These are phyloP conservation scores for Phyllosticta capitalensis DNA, from an alignment of 2,329 filamentous ascomycete species.

Conservation along the genomic window DNA sequence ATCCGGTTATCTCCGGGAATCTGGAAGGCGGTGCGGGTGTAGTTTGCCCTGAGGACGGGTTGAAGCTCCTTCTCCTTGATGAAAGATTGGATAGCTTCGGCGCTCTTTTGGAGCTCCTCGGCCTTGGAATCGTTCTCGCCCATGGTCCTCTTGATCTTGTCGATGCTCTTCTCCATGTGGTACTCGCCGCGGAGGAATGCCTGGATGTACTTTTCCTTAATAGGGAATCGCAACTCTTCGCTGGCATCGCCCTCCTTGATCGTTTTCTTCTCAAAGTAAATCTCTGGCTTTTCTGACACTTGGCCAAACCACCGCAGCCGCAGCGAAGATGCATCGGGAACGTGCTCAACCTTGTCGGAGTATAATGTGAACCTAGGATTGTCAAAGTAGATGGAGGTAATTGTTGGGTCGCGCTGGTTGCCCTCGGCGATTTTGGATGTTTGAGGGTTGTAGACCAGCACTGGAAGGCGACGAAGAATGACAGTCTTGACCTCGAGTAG, in stretches of 20 bases:
- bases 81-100: slow-evolving; percentile 69
- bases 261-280: slow-evolving; percentile 83
- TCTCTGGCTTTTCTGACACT: slow-evolving; percentile 65
- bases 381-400: slow-evolving; percentile 96
- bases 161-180: slow-evolving; percentile 79
- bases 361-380: slow-evolving; percentile 80
- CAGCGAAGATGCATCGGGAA: slow-evolving; percentile 68
- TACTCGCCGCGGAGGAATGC: slow-evolving; percentile 80
- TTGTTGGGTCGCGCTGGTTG: slow-evolving; percentile 69
- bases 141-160: slow-evolving; percentile 72
- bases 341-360: slow-evolving; percentile 68
- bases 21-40: slow-evolving; percentile 90
- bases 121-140: slow-evolving; percentile 58
- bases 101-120: slow-evolving; percentile 59
- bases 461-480: slow-evolving; percentile 80
- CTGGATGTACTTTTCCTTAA: slow-evolving; percentile 92
- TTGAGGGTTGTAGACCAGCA: slow-evolving; percentile 87
- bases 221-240: slow-evolving; percentile 67
- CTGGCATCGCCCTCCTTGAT: slow-evolving; percentile 67
- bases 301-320: slow-evolving; percentile 89
- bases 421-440: slow-evolving; percentile 73
- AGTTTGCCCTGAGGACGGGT: slow-evolving; percentile 83
- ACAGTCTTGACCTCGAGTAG: slow-evolving; percentile 94
- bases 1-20: slow-evolving; percentile 87
- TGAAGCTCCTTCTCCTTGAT: slow-evolving; percentile 68